Evolutionary conservation across 257 asterid species (phyloP), one percentile per base, ranked within the genome.

Genomic region (Linaria vulgaris): DNA sequence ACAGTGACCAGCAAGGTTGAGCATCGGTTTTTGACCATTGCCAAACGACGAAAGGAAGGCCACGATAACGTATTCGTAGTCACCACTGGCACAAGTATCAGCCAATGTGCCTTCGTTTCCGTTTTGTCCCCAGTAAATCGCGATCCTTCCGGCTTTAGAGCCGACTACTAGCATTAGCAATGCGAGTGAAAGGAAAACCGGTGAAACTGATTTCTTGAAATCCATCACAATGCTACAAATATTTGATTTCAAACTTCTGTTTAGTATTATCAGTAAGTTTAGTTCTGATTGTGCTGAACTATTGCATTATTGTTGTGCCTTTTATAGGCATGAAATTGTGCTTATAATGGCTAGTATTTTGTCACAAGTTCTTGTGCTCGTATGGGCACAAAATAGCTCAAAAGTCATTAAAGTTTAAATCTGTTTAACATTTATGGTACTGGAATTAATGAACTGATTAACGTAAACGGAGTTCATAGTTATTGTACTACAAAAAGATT

Each of bases 81-180:
- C 78, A 0, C 87, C 84, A 0, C 73, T 69, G 37, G 84, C 76
- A 27, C 95, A 82, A 12, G 91, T 76, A 6, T 73, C 79, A 0
- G 84, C 70, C 1, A 82, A 23, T 6, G 95, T 82, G 4, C 87
- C 87, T 53, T 84, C 91, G 11, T 76, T 76, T 21, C 83, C 84
- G 21, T 86, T 84, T 30, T 84, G 89, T 1, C 91, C 89, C 88
- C 87, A 82, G 56, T 80, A 83, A 14, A 86, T 70, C 3, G 88
- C 63, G 12, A 86, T 83, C 22, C 81, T 74, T 61, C 88, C 88
- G 21, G 81, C 87, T 58, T 80, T 72, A 13, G 78, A 74, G 19
- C 73, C 75, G 38, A 56, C 79, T 55, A 64, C 79, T 12, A 76
- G 66, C 68, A 67, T 61, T 46, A 76, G 69, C 51, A 79, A 31